Conservation (phyloP, 75 land plant genomes). For the Sequoiadendron giganteum region DNA sequence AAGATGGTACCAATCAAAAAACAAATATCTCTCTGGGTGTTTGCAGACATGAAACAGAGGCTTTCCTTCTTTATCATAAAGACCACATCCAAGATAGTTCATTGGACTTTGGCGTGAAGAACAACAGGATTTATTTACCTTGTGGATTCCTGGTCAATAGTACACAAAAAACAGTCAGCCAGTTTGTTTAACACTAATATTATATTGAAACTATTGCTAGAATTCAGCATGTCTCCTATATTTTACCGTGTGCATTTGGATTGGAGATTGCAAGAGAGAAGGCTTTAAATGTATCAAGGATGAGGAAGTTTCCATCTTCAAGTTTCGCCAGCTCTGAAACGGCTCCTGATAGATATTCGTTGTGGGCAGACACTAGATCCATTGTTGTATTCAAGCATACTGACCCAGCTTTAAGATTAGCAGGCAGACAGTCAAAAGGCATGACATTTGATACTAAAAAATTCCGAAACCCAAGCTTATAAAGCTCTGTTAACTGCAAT, state of each 20-base stretch:
- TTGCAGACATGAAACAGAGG: neutral
- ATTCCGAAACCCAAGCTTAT: neutral
- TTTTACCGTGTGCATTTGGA: neutral
- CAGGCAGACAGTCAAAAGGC: neutral
- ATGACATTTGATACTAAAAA: constrained; percentile 1
- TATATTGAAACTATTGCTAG: neutral
- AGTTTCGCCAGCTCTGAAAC: neutral
- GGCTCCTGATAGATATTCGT: neutral
- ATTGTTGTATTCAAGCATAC: constrained; percentile 1
- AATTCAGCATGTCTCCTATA: neutral
- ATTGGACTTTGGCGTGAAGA: neutral
- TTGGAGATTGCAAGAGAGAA: neutral
- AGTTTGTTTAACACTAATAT: neutral
- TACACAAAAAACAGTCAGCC: neutral
- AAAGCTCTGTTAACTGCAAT: neutral
- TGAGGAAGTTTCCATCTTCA: neutral
- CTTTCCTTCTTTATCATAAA: neutral
- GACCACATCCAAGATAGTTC: neutral
- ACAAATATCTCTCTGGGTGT: neutral
- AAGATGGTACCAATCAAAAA: constrained; percentile 2
- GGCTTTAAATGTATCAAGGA: neutral
- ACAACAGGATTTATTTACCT: neutral
- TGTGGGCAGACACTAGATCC: neutral
- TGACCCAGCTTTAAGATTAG: neutral
- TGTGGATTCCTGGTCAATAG: neutral